Conservation (phyloP, 1,284 basidiomycete species). For the Cutaneotrichosporon daszewskae region DNA sequence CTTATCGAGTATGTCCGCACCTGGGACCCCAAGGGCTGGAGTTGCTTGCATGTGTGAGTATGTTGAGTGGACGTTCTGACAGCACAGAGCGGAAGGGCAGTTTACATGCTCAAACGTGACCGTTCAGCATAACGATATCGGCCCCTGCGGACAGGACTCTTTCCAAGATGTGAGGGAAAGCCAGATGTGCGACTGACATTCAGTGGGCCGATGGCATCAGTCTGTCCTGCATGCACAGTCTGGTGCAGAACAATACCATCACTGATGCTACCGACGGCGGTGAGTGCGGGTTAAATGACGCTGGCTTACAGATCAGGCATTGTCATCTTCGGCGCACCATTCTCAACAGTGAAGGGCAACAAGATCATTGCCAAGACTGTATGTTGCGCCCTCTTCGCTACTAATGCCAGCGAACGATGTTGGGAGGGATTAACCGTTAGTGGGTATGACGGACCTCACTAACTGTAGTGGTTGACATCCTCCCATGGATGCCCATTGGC, state of each 20-base stretch:
- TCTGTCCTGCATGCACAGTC: constrained; percentile 55
- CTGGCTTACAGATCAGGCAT: no score
- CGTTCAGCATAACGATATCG: constrained; percentile 4
- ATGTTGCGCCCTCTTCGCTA: no score
- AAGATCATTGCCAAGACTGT: constrained; percentile 54
- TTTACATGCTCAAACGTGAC: neutral
- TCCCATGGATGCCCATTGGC: constrained; percentile 54
- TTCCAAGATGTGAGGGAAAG: constrained; percentile 5
- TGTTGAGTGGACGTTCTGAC: neutral
- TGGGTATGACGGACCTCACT: neutral
- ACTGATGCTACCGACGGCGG: constrained; percentile 63
- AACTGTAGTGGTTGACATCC: constrained; percentile 60
- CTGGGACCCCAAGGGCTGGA: constrained; percentile 43
- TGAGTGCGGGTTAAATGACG: no score
- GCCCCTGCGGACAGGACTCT: constrained; percentile 1
- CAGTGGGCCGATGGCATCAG: constrained; percentile 82
- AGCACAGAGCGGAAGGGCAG: neutral
- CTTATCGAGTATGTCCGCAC: constrained; percentile 36
- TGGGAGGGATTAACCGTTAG: constrained; percentile 1
- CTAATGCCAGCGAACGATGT: neutral
- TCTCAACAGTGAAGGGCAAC: constrained; percentile 65
- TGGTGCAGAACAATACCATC: constrained; percentile 65
- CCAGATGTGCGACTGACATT: constrained; percentile 2
- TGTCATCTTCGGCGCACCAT: constrained; percentile 75
- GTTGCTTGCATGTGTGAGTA: constrained; percentile 26